These are phyloP conservation scores for Cyberlindnera petersonii DNA, from an alignment of 805 yeast genomes.

Conservation along the genomic window DNA sequence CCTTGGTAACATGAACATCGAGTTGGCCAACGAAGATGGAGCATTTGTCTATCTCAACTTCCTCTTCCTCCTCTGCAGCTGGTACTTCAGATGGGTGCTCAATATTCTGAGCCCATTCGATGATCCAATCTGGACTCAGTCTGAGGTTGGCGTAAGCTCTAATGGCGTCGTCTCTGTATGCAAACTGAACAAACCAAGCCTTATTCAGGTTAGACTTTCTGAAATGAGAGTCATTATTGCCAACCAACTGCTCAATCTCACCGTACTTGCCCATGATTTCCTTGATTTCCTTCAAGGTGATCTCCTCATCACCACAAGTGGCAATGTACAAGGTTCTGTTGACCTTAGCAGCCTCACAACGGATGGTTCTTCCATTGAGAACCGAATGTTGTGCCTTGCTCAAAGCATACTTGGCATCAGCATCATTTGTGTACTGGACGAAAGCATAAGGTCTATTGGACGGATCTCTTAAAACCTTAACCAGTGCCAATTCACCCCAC, in stretches of 20 bases:
- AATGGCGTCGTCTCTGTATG: slow-evolving; percentile 82
- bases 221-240: slow-evolving; percentile 33
- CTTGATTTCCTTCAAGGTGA: slow-evolving; percentile 33
- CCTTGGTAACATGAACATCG: slow-evolving; percentile 48
- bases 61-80: slow-evolving; percentile 16
- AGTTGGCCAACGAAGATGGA: slow-evolving; percentile 82
- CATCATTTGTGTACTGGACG: slow-evolving; percentile 75
- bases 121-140: slow-evolving; percentile 49
- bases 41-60: slow-evolving; percentile 56
- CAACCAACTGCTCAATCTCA: slow-evolving; percentile 65
- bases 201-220: slow-evolving; percentile 30
- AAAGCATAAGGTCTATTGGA: slow-evolving; percentile 87
- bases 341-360: slow-evolving; percentile 90
- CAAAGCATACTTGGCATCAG: slow-evolving; percentile 67
- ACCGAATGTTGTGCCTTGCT: slow-evolving; percentile 62
- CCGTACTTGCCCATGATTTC: slow-evolving; percentile 53
- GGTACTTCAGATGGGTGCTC: slow-evolving; percentile 45
- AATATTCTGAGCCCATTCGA: slow-evolving; percentile 86
- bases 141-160: slow-evolving; percentile 73
- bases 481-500: slow-evolving; percentile 70
- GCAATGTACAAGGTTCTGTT: slow-evolving; percentile 76
- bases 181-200: slow-evolving; percentile 75
- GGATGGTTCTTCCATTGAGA: slow-evolving; percentile 68
- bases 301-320: slow-evolving; percentile 28
- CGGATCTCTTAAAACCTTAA: slow-evolving; percentile 80